Percentiles rank a stretch among this genome's conserved stretches.
These are phyloP conservation scores for Botryotinia convoluta DNA, from an alignment of 2,329 filamentous ascomycete genomes.

Conservation along the genomic window DNA sequence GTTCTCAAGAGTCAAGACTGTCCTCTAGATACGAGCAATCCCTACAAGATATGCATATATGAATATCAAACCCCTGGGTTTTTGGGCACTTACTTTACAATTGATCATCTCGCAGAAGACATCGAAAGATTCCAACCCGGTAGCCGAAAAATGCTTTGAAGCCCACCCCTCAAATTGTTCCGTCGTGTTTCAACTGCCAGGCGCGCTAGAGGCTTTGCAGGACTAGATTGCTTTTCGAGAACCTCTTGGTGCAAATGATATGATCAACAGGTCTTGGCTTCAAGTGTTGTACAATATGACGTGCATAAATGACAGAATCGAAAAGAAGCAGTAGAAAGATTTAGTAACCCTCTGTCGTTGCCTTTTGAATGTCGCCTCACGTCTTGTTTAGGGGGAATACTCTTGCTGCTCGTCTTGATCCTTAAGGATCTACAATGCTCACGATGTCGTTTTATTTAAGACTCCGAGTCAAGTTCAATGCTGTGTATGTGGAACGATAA, in stretches of 20 bases:
- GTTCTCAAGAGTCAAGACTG: neutral
- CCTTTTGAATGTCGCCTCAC: neutral
- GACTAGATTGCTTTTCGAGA: neutral
- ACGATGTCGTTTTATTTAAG: neutral
- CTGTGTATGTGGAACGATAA: conserved; percentile 4
- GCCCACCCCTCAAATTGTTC: neutral
- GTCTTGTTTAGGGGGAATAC: neutral
- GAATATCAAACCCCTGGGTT: neutral
- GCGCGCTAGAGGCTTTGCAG: too few species aligned
- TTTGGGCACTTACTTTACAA: neutral
- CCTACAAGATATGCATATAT: neutral
- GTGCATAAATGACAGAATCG: neutral
- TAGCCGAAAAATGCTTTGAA: neutral
- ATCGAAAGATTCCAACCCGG: neutral
- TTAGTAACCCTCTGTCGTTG: neutral
- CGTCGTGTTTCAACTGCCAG: neutral
- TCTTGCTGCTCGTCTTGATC: neutral
- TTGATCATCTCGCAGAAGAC: neutral
- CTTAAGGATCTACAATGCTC: neutral
- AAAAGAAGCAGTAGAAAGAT: neutral
- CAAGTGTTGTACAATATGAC: neutral
- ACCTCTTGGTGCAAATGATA: neutral
- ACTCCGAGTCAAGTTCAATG: neutral
- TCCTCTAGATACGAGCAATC: neutral
- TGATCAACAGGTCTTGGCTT: neutral